Evolutionary conservation across 148 eudicot genomes (phyloP).

Genomic region (Suaeda aralocaspica): DNA sequence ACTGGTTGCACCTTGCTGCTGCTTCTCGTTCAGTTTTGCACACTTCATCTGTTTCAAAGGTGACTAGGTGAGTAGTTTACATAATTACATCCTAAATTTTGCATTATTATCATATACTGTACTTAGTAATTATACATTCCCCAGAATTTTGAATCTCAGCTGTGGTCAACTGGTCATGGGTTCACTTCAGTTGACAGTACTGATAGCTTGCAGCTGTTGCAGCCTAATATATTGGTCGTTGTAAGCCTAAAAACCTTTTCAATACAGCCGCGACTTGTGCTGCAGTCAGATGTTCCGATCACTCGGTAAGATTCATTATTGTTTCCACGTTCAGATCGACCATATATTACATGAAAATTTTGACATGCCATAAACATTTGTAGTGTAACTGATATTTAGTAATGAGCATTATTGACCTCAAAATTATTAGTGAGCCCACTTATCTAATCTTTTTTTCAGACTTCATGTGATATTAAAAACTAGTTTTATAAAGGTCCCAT

Average conservation of each 20-base stretch:
- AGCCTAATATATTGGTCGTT: no score
- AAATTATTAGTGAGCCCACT: conserved; percentile 13
- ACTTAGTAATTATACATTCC: background rate
- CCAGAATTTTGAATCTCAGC: no score
- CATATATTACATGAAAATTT: no score
- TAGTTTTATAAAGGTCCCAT: background rate
- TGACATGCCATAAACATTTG: background rate
- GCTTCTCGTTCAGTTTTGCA: background rate
- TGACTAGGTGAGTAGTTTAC: background rate
- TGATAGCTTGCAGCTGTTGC: no score
- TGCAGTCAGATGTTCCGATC: no score
- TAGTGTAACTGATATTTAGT: background rate
- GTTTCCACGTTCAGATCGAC: no score
- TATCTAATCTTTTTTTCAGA: background rate
- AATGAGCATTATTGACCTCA: background rate
- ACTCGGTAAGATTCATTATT: no score
- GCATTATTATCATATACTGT: background rate
- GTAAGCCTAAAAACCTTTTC: no score
- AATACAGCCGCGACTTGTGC: no score
- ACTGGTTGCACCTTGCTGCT: background rate
- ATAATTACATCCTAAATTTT: background rate
- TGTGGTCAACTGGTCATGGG: no score
- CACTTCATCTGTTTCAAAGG: background rate
- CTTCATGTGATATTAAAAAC: no score
- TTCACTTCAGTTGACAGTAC: no score